Percentiles rank a stretch among this genome's conserved stretches.
Conservation (phyloP, 2,329 filamentous ascomycete species). For the Bertia moriformis region DNA sequence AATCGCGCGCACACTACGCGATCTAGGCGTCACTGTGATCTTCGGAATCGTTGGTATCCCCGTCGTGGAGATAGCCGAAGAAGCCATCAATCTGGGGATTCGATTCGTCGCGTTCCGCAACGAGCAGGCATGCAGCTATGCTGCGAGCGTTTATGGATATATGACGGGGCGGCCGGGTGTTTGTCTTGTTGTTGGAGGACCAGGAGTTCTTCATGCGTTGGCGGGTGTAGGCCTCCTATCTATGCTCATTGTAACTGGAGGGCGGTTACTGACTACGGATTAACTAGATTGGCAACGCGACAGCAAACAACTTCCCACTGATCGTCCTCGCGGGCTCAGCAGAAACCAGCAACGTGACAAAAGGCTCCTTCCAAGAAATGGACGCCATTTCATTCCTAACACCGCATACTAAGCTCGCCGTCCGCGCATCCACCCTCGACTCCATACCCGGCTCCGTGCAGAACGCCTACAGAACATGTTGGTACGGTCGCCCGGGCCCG, state of each 20-base stretch:
- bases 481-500: constrained; percentile 36
- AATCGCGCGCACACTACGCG: constrained; percentile 29
- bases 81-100: constrained; percentile 38
- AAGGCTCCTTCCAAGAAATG: constrained; percentile 41
- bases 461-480: constrained; percentile 33
- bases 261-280: not conserved
- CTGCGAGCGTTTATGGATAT: constrained; percentile 41
- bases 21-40: constrained; percentile 31
- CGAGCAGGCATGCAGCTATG: constrained; percentile 42
- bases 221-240: constrained; percentile 22
- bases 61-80: constrained; percentile 39
- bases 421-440: constrained; percentile 26
- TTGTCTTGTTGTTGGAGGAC: constrained; percentile 42
- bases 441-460: constrained; percentile 28
- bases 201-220: constrained; percentile 40
- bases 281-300: constrained; percentile 27
- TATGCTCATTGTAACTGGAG: not conserved
- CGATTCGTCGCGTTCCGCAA: constrained; percentile 43
- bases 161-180: constrained; percentile 38
- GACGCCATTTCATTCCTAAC: constrained; percentile 35
- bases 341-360: constrained; percentile 32
- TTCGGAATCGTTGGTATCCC: constrained; percentile 23
- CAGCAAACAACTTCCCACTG: constrained; percentile 37
- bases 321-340: constrained; percentile 36
- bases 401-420: constrained; percentile 34